phyloP scores from a whole-genome alignment of 1,139 yeast species.

The Arxiozyma slooffiae region DNA sequence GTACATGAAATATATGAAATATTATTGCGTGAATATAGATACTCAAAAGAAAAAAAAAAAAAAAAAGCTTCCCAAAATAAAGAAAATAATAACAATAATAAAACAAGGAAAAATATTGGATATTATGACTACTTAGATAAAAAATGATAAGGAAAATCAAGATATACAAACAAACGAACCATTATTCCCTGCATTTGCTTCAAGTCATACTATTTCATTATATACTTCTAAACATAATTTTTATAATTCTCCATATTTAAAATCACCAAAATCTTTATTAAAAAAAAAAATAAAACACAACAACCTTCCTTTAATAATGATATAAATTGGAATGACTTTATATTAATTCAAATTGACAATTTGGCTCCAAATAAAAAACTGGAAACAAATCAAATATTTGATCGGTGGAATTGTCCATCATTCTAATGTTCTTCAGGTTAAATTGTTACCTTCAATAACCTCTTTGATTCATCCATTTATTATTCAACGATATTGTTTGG shows the following conservation, averaged over 20 bases:
- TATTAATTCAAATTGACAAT: constrained; percentile 23
- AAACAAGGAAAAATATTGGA: no score
- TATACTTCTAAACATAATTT: background rate
- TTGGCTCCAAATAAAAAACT: constrained; percentile 29
- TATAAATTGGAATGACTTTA: constrained; percentile 2
- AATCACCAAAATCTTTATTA: background rate
- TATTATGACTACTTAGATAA: background rate
- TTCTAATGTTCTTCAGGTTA: constrained; percentile 23
- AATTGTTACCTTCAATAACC: constrained; percentile 26
- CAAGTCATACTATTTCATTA: background rate
- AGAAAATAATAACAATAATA: background rate
- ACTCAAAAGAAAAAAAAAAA: background rate
- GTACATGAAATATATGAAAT: background rate
- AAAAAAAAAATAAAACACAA: background rate
- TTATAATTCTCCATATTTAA: constrained; percentile 1
- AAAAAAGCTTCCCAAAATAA: background rate
- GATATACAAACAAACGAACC: background rate
- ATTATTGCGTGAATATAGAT: no score
- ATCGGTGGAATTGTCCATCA: constrained; percentile 28
- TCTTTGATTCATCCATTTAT: constrained; percentile 26
- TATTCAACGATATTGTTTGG: constrained; percentile 25
- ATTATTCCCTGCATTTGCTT: background rate
- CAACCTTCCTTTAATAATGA: background rate
- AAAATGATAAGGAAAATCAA: background rate
- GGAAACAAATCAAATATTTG: constrained; percentile 28